phyloP scores from a whole-genome alignment of 1,284 basidiomycete genomes.

The Schizophyllum amplum region DNA sequence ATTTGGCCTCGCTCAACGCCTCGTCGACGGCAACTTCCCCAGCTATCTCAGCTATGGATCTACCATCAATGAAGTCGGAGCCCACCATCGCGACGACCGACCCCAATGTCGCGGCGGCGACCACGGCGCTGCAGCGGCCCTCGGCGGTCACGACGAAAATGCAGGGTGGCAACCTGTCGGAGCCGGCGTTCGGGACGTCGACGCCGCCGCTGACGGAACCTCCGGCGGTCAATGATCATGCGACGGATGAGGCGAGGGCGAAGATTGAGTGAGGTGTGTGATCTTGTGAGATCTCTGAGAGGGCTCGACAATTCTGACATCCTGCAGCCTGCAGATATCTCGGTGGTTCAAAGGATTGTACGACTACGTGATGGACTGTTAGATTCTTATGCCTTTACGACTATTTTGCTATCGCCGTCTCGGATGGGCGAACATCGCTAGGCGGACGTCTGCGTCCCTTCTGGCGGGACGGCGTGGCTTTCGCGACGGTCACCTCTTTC shows the following conservation, averaged over 20 bases:
- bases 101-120: background rate
- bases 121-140: background rate
- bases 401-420: too few relatives aligned
- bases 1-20: background rate
- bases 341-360: background rate
- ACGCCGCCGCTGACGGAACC: background rate
- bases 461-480: background rate
- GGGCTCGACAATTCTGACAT: too few relatives aligned
- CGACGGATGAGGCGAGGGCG: slow-evolving; percentile 8
- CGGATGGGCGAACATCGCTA: too few relatives aligned
- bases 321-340: too few relatives aligned
- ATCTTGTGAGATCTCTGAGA: background rate
- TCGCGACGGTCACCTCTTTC: background rate
- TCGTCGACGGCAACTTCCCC: background rate
- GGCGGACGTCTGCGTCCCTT: background rate
- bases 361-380: background rate
- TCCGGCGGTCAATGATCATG: background rate
- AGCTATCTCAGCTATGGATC: background rate
- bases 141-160: background rate
- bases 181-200: background rate
- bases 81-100: background rate
- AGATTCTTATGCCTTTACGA: background rate
- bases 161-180: background rate
- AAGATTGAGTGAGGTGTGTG: slow-evolving; percentile 1
- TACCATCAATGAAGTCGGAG: background rate